A percentile compares a stretch with the other conserved stretches of the same genome.
Evolutionary conservation across 139 green algal species (phyloP).

Genomic region (Closterium sp.): DNA sequence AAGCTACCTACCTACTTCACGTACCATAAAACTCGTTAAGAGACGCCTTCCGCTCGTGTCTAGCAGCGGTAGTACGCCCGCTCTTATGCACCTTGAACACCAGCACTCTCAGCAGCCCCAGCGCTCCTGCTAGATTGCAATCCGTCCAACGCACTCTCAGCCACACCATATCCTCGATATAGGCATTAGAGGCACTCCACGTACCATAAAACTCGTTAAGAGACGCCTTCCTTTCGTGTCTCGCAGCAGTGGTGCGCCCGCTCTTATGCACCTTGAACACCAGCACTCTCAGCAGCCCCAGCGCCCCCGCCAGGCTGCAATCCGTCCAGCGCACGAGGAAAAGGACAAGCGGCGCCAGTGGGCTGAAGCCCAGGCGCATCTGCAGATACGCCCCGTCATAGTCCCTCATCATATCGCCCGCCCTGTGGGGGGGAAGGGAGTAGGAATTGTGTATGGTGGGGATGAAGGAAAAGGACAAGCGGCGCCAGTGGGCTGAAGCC

Average conservation of each 20-base stretch:
- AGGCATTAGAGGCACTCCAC: too few relatives aligned
- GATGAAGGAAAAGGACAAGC: constrained; percentile 27
- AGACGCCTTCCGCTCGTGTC: not conserved
- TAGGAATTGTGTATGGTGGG: not conserved
- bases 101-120: constrained; percentile 41
- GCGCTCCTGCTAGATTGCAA: constrained; percentile 26
- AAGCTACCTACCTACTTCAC: too few relatives aligned
- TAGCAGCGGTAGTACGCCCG: not conserved
- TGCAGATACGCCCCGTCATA: constrained; percentile 41
- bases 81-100: constrained; percentile 38
- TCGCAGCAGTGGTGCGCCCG: not conserved
- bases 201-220: not conserved
- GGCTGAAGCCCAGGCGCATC: constrained; percentile 42
- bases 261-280: constrained; percentile 35
- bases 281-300: constrained; percentile 39
- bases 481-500: constrained; percentile 33
- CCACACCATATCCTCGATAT: too few relatives aligned
- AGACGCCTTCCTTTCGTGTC: not conserved
- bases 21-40: not conserved
- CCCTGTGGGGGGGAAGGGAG: not conserved
- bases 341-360: constrained; percentile 33
- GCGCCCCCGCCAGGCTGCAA: constrained; percentile 32
- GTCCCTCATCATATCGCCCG: constrained; percentile 5
- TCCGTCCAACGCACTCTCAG: constrained; percentile 34
- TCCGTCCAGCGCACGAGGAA: constrained; percentile 45